phyloP scores from a whole-genome alignment of 805 yeast species.

The Millerozyma miso region DNA sequence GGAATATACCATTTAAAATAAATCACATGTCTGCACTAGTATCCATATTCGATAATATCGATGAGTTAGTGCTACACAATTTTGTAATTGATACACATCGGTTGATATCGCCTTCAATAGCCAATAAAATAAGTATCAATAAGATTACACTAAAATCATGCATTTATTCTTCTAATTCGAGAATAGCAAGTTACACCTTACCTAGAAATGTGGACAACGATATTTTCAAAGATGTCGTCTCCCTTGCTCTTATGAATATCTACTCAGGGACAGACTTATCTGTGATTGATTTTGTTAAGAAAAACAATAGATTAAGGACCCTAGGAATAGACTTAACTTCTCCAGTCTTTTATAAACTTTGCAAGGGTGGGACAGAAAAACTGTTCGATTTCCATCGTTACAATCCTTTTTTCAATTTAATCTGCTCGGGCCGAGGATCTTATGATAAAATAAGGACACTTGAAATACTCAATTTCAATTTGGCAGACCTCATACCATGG shows the following conservation, averaged over 20 bases:
- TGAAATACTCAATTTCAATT: conserved; percentile 28
- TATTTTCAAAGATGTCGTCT: conserved; percentile 38
- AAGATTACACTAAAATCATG: conserved; percentile 19
- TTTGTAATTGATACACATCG: conserved; percentile 45
- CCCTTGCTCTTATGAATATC: conserved; percentile 35
- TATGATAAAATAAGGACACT: conserved; percentile 24
- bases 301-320: conserved; percentile 27
- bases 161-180: conserved; percentile 10
- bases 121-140: conserved; percentile 12
- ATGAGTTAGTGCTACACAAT: conserved; percentile 41
- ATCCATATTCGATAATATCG: conserved; percentile 34
- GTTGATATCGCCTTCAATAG: conserved; percentile 16
- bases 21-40: conserved; percentile 44
- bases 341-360: conserved; percentile 32
- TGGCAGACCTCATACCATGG: conserved; percentile 5
- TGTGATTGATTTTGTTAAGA: conserved; percentile 42
- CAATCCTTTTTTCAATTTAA: conserved; percentile 23
- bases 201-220: conserved; percentile 13
- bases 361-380: conserved; percentile 9
- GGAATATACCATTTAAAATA: conserved; percentile 48
- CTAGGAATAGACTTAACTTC: conserved; percentile 49
- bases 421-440: conserved; percentile 33
- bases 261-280: conserved; percentile 45
- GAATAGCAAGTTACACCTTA: conserved; percentile 4
- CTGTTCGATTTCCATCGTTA: conserved; percentile 29